phyloP scores from a whole-genome alignment of 2,329 filamentous ascomycete species.

The Amauroascus verrucosus region DNA sequence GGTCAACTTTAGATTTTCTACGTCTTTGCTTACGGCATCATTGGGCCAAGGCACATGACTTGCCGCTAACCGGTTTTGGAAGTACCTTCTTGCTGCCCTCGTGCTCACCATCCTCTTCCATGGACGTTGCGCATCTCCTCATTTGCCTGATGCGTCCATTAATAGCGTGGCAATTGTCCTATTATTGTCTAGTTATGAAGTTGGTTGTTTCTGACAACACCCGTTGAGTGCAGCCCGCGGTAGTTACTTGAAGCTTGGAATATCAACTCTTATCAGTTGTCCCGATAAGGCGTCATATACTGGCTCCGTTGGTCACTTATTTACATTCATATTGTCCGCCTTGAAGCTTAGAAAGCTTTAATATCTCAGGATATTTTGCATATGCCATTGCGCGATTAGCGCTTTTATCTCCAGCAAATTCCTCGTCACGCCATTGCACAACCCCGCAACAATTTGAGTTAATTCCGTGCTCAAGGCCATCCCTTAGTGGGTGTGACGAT shows the following conservation, averaged over 20 bases:
- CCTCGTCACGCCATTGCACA: background rate
- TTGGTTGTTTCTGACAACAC: background rate
- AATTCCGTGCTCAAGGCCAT: background rate
- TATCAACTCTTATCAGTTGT: background rate
- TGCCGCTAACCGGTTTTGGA: conserved; percentile 3
- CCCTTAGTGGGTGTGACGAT: background rate
- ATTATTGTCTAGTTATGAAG: background rate
- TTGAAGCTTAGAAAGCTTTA: background rate
- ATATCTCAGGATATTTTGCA: no score
- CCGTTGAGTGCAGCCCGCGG: background rate
- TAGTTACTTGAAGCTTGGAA: background rate
- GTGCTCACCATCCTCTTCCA: background rate
- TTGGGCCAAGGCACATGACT: background rate
- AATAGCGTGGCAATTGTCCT: background rate
- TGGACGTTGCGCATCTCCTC: background rate
- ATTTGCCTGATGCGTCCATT: background rate
- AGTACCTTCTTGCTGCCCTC: conserved; percentile 4
- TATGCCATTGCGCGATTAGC: no score
- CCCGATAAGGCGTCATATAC: background rate
- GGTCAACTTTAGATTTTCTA: conserved; percentile 7
- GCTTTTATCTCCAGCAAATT: no score
- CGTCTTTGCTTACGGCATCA: conserved; percentile 2
- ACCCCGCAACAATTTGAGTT: background rate
- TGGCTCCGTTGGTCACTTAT: background rate
- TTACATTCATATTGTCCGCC: background rate